phyloP scores from a whole-genome alignment of 192 early-diverging fungal species.

The Phlyctochytrium planicorne region DNA sequence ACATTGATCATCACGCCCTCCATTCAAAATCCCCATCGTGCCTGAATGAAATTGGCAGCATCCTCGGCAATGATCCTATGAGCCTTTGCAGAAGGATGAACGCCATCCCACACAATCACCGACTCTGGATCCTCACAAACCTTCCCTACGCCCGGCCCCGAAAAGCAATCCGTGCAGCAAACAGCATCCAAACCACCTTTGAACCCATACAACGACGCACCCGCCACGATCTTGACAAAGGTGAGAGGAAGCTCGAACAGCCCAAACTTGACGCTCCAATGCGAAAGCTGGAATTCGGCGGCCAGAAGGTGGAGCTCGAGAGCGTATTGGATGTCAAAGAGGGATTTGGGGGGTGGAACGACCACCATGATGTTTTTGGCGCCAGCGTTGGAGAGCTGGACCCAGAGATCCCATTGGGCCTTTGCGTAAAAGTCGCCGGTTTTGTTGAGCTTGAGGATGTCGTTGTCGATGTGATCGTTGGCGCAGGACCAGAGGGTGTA shows the following conservation, averaged over 20 bases:
- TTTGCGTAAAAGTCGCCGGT: slow-evolving; percentile 2
- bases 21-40: not conserved
- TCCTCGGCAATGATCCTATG: not conserved
- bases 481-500: not conserved
- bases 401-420: not conserved
- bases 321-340: not conserved
- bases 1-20: no score
- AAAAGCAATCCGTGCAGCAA: not conserved
- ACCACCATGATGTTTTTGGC: not conserved
- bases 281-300: not conserved
- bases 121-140: not conserved
- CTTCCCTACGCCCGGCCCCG: not conserved
- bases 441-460: not conserved
- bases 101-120: not conserved
- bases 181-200: not conserved
- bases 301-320: not conserved
- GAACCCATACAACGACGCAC: not conserved
- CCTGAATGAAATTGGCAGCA: not conserved
- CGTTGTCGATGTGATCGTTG: not conserved
- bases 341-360: not conserved
- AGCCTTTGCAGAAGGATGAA: not conserved
- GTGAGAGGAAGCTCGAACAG: not conserved
- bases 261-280: not conserved
- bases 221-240: not conserved
- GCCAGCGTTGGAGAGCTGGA: not conserved